Evolutionary conservation across 257 asterid species (phyloP).

Genomic region (Schizonepeta tenuifolia): DNA sequence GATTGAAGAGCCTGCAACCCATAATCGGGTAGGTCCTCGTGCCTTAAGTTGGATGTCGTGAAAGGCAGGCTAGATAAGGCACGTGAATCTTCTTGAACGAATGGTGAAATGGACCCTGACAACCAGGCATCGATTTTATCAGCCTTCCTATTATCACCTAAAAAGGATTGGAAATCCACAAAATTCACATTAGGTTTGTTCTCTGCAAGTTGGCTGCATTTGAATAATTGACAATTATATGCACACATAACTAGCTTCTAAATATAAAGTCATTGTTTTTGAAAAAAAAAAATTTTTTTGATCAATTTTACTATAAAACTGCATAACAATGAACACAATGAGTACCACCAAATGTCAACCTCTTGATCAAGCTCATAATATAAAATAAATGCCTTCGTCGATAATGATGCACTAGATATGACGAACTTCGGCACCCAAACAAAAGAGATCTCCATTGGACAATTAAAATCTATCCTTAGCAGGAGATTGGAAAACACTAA

Average conservation of each 20-base stretch:
- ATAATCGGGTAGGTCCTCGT: slow-evolving; percentile 25
- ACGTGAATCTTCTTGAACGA: slow-evolving; percentile 32
- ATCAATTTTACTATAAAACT: background rate
- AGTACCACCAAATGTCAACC: background rate
- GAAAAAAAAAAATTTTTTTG: background rate
- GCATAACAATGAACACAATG: background rate
- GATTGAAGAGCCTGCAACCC: slow-evolving; percentile 29
- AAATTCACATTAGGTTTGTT: slow-evolving; percentile 31
- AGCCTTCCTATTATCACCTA: slow-evolving; percentile 18
- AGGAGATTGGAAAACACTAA: background rate
- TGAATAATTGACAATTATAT: background rate
- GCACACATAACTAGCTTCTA: background rate
- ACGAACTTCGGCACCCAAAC: background rate
- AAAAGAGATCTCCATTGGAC: background rate
- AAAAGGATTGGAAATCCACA: slow-evolving; percentile 23
- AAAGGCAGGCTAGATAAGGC: slow-evolving; percentile 34
- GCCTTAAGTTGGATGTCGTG: slow-evolving; percentile 23
- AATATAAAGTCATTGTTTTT: background rate
- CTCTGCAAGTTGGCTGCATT: slow-evolving; percentile 25
- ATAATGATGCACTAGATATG: background rate
- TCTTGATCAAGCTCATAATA: background rate
- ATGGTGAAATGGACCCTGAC: slow-evolving; percentile 26
- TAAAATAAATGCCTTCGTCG: background rate
- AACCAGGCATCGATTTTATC: slow-evolving; percentile 27
- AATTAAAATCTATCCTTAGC: background rate